These are phyloP conservation scores for Conoideocrella luteorostrata DNA, from an alignment of 2,329 filamentous ascomycete genomes.

Conservation along the genomic window DNA sequence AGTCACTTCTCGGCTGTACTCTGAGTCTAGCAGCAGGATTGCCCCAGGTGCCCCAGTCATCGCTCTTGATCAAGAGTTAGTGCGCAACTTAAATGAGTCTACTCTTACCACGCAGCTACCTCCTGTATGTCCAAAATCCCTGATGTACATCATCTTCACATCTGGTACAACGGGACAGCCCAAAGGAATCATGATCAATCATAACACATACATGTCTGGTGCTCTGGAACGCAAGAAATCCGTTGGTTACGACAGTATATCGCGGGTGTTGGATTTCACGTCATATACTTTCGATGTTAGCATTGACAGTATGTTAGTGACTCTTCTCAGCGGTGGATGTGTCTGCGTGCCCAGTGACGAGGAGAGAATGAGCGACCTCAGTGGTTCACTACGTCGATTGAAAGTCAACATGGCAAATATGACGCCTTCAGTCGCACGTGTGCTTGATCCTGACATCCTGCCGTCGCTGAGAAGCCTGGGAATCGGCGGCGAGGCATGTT, in stretches of 20 bases:
- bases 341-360: slow-evolving; percentile 17
- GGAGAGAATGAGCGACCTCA: slow-evolving; percentile 41
- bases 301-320: slow-evolving; percentile 6
- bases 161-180: slow-evolving; percentile 4
- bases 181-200: no score
- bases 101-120: no score
- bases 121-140: no score
- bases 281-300: slow-evolving; percentile 11
- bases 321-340: slow-evolving; percentile 8
- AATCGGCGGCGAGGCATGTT: slow-evolving; percentile 2
- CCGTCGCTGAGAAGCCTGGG: slow-evolving; percentile 1
- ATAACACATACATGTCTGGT: no score
- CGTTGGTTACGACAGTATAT: slow-evolving; percentile 1
- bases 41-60: slow-evolving; percentile 1
- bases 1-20: background rate
- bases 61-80: no score
- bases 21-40: background rate
- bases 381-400: slow-evolving; percentile 31
- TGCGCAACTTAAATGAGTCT: background rate
- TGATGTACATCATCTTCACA: slow-evolving; percentile 1
- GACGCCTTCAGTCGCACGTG: slow-evolving; percentile 28
- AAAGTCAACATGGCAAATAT: slow-evolving; percentile 37
- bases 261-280: slow-evolving; percentile 10
- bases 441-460: no score
- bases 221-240: no score